Evolutionary conservation across 2,329 filamentous ascomycete species (phyloP), one percentile per base, ranked within the genome.

Genomic region (Dissoconium aciculare): DNA sequence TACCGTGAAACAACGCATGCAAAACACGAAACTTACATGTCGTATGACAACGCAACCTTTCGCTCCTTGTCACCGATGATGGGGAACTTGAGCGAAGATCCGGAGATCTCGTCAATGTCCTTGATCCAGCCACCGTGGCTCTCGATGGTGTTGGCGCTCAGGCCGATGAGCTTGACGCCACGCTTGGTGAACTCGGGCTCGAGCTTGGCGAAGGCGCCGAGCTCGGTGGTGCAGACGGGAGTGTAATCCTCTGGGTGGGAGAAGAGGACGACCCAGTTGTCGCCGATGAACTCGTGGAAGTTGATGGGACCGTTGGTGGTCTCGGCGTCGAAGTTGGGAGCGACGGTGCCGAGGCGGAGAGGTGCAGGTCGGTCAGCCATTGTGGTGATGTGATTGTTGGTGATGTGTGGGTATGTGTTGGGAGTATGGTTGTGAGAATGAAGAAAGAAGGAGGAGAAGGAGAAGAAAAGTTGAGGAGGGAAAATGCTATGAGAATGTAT

Each of bases 251-350:
- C 74, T 26, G 74, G 74, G 59, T 79, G 74, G 26, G 73, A 78
- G 66, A 79, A 79, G 43, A 79, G 65, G 40, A 79, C 63, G 37
- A 74, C 69, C 73, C 74, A 79, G 45, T 65, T 71, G 60, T 76
- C 63, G 47, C 71, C 74, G 43, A 78, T 75, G 63, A 71, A 79
- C 45, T 77, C 62, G 60, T 79, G 74, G 64, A 79, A 79, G 57
- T 77, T 65, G 52, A 78, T 76, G 32, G 63, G 63, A 35, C 74
- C 74, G 40, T 63, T 53, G 41, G 74, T 78, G 45, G 74, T 77
- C 48, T 75, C 66, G 38, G 74, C 71, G 46, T 74, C 57, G 63
- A 79, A 78, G 63, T 79, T 70, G 45, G 74, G 74, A 49, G 74
- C 74, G 50, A 60, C 63, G 55, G 64, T 73, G 53, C 73, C 73